A percentile compares a stretch with the other conserved stretches of the same genome.
Conservation (phyloP, 306 rosid species). For the Malus domestica region ASM211411v1 NC_041801.1:20924501-20925000, state of each 20-base stretch:
- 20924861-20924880: slow-evolving; percentile 88
- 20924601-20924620: not conserved
- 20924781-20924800: slow-evolving; percentile 47
- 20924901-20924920: slow-evolving; percentile 66
- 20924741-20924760: slow-evolving; percentile 46
- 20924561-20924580: not conserved
- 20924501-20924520: not conserved
- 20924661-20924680: not conserved
- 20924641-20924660: slow-evolving; percentile 12
- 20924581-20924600: not conserved
- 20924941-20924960: slow-evolving; percentile 86
- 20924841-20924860: slow-evolving; percentile 63
- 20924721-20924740: slow-evolving; percentile 50
- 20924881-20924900: slow-evolving; percentile 79
- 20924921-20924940: slow-evolving; percentile 62
- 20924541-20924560: not conserved
- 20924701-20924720: slow-evolving; percentile 28
- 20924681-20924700: slow-evolving; percentile 1
- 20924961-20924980: slow-evolving; percentile 85
- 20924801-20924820: slow-evolving; percentile 70
- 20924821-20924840: slow-evolving; percentile 53
- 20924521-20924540: slow-evolving; percentile 7
- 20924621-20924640: slow-evolving; percentile 2
- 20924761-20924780: slow-evolving; percentile 25
- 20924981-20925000: slow-evolving; percentile 89